A percentile compares a stretch with the other conserved stretches of the same genome.
phyloP scores from a whole-genome alignment of 106 monocot genomes.

The Acorus calamus region DNA sequence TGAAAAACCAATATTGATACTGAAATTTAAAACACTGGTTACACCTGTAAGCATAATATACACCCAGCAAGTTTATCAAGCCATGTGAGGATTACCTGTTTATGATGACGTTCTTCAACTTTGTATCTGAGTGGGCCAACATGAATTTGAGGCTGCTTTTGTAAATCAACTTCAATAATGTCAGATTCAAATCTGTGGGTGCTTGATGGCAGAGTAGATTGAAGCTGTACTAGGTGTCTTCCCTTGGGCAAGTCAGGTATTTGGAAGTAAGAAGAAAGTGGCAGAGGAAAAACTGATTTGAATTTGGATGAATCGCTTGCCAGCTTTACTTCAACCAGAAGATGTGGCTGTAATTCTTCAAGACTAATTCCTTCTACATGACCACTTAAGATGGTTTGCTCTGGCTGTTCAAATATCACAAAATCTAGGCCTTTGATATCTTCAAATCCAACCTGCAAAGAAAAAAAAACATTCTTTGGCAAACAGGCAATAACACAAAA shows the following conservation, averaged over 20 bases:
- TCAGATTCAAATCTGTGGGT: conserved; percentile 64
- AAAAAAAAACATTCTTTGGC: not conserved
- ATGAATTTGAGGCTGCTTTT: conserved; percentile 63
- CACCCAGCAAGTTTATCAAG: not conserved
- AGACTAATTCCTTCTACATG: conserved; percentile 69
- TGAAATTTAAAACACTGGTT: no score
- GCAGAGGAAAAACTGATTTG: conserved; percentile 54
- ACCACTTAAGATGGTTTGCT: conserved; percentile 69
- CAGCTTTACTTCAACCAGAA: conserved; percentile 68
- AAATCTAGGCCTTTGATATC: conserved; percentile 75
- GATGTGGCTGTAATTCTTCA: conserved; percentile 55
- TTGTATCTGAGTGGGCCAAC: conserved; percentile 67
- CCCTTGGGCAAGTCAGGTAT: conserved; percentile 65
- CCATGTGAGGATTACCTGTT: conserved; percentile 40
- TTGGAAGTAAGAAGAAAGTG: conserved; percentile 74
- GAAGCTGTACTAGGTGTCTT: conserved; percentile 68
- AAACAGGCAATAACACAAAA: no score
- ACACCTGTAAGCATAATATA: no score
- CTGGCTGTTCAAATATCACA: conserved; percentile 82
- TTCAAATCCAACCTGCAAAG: conserved; percentile 56
- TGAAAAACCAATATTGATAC: no score
- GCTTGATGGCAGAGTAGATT: conserved; percentile 33
- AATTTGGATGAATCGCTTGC: conserved; percentile 55
- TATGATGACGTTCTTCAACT: conserved; percentile 53
- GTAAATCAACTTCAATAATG: conserved; percentile 73